Evolutionary conservation across 495 filamentous ascomycete genomes (phyloP), one percentile per base, ranked within the genome.

Genomic region (Letharia lupina): DNA sequence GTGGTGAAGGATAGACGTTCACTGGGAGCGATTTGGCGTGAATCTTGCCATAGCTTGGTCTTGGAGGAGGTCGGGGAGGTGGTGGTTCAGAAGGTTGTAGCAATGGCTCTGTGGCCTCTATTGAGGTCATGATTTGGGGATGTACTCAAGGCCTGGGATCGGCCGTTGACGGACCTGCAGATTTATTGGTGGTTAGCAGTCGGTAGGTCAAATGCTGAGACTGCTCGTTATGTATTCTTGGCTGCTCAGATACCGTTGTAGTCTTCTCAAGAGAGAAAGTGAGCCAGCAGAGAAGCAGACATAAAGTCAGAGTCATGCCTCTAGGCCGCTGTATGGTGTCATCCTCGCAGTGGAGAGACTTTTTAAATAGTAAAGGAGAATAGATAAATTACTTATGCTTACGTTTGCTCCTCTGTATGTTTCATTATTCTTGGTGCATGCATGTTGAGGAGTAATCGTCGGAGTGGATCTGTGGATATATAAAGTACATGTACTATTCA

Each of bases 181-280:
- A 31, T 35, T 65, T 60, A 10, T 35, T 1, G 2, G 40, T 45
- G n/a, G 23, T 65, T 44, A 65, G 64, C 56, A 20, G 23, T 8
- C 6, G 0, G 15, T n/a, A 23, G 2, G 23, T 4, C 3, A 37
- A 10, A 41, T 1, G 11, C 13, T 2, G 39, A 31, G n/a, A n/a
- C n/a, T 52, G 18, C 23, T 31, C 4, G 5, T 28, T 23, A 4
- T n/a, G 13, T 31, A 28, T 44, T n/a, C 4, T 9, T n/a, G 16
- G 64, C 78, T 81, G 82, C 84, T 96, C 92, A 96, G 92, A 96
- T 96, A 96, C 92, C 92, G 92, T 96, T 95, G 92, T 96, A 96
- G 92, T 96, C 91, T 89, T 84, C 74, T 73, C 70, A 67, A 76
- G 75, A 75, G 76, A 66, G 71, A 72, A 70, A 69, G 28, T 77